A percentile compares a stretch with the other conserved stretches of the same genome.
phyloP scores from a whole-genome alignment of 176 grass and related monocot species.

The Triticum turgidum region DNA sequence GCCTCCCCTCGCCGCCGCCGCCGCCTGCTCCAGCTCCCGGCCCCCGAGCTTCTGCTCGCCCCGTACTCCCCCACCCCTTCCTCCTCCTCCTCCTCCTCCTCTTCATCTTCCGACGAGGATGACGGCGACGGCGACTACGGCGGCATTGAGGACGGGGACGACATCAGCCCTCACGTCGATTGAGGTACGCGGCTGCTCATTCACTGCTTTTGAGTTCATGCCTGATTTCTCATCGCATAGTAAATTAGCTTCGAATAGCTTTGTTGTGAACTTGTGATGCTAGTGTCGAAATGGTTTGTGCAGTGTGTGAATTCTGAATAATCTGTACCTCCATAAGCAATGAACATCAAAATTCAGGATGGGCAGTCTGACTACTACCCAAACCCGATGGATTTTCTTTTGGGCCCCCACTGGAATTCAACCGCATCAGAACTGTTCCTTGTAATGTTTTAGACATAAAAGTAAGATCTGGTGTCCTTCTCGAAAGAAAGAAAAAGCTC shows the following conservation, averaged over 20 bases:
- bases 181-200: conserved; percentile 24
- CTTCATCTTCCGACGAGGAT: not conserved
- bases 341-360: not conserved
- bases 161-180: conserved; percentile 31
- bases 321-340: not conserved
- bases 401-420: not conserved
- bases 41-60: not conserved
- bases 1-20: not conserved
- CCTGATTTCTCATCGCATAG: not conserved
- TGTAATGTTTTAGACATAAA: not conserved
- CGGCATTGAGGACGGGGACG: not conserved
- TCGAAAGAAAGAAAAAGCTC: not conserved
- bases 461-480: not conserved
- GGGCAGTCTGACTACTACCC: not conserved
- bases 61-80: conserved; percentile 21
- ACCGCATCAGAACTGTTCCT: not conserved
- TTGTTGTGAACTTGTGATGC: not conserved
- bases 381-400: not conserved
- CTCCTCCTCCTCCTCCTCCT: not conserved
- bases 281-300: not conserved
- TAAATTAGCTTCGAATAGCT: not conserved
- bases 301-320: not conserved
- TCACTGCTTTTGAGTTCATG: not conserved
- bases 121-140: conserved; percentile 1
- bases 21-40: conserved; percentile 19